phyloP scores from a whole-genome alignment of 352 stramenopile genomes.

The Ophiocytium majus region DNA sequence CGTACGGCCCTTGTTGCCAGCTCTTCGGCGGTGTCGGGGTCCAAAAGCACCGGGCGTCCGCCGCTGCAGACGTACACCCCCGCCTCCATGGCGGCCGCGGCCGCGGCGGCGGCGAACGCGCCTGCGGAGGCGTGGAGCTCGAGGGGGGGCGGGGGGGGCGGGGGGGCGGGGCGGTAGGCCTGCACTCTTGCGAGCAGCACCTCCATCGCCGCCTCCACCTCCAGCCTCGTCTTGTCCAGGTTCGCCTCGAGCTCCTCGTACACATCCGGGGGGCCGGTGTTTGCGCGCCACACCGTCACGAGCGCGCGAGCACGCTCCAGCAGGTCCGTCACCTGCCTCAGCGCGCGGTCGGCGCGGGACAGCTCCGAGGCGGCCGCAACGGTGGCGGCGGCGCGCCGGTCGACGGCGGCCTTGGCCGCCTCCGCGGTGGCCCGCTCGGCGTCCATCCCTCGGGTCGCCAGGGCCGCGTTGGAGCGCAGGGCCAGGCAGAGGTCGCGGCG shows the following conservation, averaged over 20 bases:
- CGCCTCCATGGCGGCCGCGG: neutral
- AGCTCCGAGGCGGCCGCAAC: neutral
- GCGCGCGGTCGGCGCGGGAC: neutral
- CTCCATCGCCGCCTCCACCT: conserved; percentile 47
- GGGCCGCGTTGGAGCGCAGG: neutral
- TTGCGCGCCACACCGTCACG: neutral
- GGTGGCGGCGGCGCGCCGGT: neutral
- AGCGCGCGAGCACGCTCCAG: neutral
- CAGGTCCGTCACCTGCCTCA: conserved; percentile 18
- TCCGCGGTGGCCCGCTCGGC: neutral
- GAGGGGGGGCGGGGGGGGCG: neutral
- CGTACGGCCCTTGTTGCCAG: neutral
- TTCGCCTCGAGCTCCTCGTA: conserved; percentile 40
- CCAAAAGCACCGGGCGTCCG: neutral
- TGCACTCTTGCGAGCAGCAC: conserved; percentile 1
- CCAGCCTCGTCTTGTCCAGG: conserved; percentile 26
- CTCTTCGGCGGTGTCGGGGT: neutral
- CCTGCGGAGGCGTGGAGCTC: neutral
- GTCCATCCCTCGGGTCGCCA: neutral
- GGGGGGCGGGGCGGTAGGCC: neutral
- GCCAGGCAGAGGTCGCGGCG: neutral
- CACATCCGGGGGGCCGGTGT: conserved; percentile 5
- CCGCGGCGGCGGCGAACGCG: no score
- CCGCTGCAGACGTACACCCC: neutral
- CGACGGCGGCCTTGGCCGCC: neutral